phyloP scores from a whole-genome alignment of 768 basidiomycete species.

The Boletus tomentosulus region DNA sequence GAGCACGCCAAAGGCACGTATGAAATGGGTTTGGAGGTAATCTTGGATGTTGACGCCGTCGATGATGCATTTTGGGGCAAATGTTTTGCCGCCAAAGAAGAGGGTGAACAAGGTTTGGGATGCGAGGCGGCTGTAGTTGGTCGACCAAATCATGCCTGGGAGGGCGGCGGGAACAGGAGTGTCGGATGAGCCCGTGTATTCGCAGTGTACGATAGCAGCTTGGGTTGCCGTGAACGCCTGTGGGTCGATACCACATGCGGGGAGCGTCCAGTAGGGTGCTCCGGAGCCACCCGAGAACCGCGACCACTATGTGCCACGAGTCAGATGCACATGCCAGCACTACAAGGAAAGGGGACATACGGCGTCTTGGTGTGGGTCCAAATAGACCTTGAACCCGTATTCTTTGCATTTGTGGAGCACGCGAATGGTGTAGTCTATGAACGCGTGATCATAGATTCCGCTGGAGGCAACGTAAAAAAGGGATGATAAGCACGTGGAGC shows the following conservation, averaged over 20 bases:
- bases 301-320: constrained; percentile 62
- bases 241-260: constrained; percentile 88
- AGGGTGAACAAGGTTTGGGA: constrained; percentile 90
- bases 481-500: not conserved
- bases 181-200: constrained; percentile 62
- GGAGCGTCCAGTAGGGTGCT: constrained; percentile 90
- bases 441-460: constrained; percentile 85
- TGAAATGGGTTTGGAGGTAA: constrained; percentile 74
- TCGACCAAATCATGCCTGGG: constrained; percentile 96
- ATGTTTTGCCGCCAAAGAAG: constrained; percentile 88
- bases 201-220: constrained; percentile 82
- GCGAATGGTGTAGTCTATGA: constrained; percentile 86
- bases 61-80: constrained; percentile 87
- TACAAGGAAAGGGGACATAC: constrained; percentile 45
- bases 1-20: constrained; percentile 68
- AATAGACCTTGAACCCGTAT: constrained; percentile 85
- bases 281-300: constrained; percentile 94
- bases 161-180: constrained; percentile 64
- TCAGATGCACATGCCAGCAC: not conserved
- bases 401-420: constrained; percentile 90
- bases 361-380: constrained; percentile 95
- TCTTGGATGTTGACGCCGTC: constrained; percentile 92
- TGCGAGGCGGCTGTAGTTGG: constrained; percentile 88
- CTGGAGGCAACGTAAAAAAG: constrained; percentile 36
- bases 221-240: constrained; percentile 81